Evolutionary conservation across 2,329 filamentous ascomycete species (phyloP), one percentile per base, ranked within the genome.

Genomic region (Thelonectria rubi): DNA sequence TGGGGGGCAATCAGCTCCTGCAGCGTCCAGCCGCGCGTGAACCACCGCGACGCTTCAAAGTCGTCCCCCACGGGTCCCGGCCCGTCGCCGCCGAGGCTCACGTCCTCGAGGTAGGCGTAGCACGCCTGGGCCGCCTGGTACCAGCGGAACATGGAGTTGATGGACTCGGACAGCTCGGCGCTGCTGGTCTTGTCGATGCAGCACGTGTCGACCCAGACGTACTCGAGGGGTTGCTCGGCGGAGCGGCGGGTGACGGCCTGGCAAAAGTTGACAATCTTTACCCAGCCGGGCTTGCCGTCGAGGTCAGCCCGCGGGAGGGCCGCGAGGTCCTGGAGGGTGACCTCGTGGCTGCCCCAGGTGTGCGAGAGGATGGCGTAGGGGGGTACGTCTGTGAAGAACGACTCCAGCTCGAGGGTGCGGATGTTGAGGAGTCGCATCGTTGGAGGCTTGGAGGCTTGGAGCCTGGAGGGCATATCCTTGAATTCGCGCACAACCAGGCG

Each of bases 41-140:
- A 67, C 61, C 66, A 69, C 0, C 64, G 34, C 11, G 62, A 58
- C 18, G 50, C 21, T 17, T 64, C 59, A 17, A 70, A 65, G 6
- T 63, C 57, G 7, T 32, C 21, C 10, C 63, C 51, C 5, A 46
- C 46, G 1, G 20, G 30, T 5, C 37, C 51, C 6, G 42, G 17
- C 3, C 24, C 30, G 14, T 49, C 39, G 12, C 39, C n/a, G n/a
- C n/a, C n/a, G n/a, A n/a, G 72, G 90, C 90, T 18, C 6, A 66
- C 62, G 50, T 69, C 67, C 11, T 66, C 64, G 15, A 69, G 64
- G 20, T 60, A 64, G 0, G 60, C 62, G 20, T 60, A 67, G 47
- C 67, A 69, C 34, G 43, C 47, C 8, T 61, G 45, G 1, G 65
- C 51, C 14, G 53, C n/a, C 48, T 63, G 87, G 20, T 67, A 67